Evolutionary conservation across 305 asterid species (phyloP).

Genomic region (Fraxinus platypoda): DNA sequence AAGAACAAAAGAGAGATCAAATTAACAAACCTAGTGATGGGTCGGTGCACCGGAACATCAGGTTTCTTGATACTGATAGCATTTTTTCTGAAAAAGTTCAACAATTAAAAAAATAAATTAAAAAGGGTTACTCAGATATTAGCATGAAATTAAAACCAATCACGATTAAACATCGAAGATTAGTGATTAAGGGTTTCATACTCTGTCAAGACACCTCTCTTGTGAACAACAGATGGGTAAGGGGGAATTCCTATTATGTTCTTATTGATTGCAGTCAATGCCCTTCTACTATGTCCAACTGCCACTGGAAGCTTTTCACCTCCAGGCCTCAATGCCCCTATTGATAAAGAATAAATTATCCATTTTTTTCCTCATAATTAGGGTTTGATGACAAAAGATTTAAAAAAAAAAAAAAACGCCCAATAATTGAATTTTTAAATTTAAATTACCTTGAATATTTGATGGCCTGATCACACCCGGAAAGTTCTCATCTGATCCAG

Average conservation of each 20-base stretch:
- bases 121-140: neutral
- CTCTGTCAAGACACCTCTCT: constrained; percentile 59
- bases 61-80: constrained; percentile 39
- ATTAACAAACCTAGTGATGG: constrained; percentile 71
- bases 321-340: constrained; percentile 45
- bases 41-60: constrained; percentile 57
- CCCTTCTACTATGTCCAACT: constrained; percentile 62
- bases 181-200: constrained; percentile 32
- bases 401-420: neutral
- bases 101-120: neutral
- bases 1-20: constrained; percentile 14
- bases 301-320: constrained; percentile 43
- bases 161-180: neutral
- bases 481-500: constrained; percentile 64
- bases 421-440: neutral
- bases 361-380: neutral
- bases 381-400: neutral
- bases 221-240: constrained; percentile 50
- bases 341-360: neutral
- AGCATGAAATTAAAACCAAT: constrained; percentile 3
- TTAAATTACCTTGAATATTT: constrained; percentile 53
- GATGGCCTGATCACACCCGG: constrained; percentile 49
- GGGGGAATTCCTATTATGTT: constrained; percentile 58
- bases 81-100: constrained; percentile 43
- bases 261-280: constrained; percentile 60